phyloP scores from a whole-genome alignment of 2,329 filamentous ascomycete genomes.

The Lachnellula subtilissima region DNA sequence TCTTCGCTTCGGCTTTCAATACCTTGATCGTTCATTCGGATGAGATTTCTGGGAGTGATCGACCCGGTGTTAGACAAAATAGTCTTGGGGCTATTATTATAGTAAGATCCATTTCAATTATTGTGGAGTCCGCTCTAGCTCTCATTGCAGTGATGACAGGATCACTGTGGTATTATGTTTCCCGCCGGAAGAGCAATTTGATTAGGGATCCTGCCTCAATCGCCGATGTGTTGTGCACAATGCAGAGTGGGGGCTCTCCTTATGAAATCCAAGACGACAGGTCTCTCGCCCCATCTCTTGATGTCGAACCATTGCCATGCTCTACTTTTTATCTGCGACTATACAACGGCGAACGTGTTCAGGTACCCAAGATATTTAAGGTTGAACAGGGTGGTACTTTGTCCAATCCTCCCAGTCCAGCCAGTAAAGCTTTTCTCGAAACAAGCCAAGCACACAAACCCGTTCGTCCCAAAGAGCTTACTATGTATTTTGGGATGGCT shows the following conservation, averaged over 20 bases:
- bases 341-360: too few species aligned
- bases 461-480: slow-evolving; percentile 18
- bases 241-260: slow-evolving; percentile 16
- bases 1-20: slow-evolving; percentile 35
- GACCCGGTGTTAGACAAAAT: slow-evolving; percentile 3
- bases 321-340: too few species aligned
- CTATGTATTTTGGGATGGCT: slow-evolving; percentile 4
- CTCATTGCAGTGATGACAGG: slow-evolving; percentile 17
- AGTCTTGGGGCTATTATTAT: slow-evolving; percentile 16
- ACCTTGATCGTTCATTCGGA: not conserved
- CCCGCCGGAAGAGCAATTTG: slow-evolving; percentile 19
- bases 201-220: slow-evolving; percentile 27
- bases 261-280: not conserved
- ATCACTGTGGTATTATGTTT: slow-evolving; percentile 16
- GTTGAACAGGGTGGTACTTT: too few species aligned
- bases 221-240: slow-evolving; percentile 14
- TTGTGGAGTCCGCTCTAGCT: slow-evolving; percentile 25
- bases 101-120: slow-evolving; percentile 23
- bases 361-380: too few species aligned
- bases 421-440: not conserved
- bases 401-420: too few species aligned
- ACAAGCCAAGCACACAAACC: not conserved
- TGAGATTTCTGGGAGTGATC: not conserved
- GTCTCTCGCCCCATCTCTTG: too few species aligned
- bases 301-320: too few species aligned